Evolutionary conservation across 768 basidiomycete genomes (phyloP).

Genomic region (Sporobolomyces roseus): DNA sequence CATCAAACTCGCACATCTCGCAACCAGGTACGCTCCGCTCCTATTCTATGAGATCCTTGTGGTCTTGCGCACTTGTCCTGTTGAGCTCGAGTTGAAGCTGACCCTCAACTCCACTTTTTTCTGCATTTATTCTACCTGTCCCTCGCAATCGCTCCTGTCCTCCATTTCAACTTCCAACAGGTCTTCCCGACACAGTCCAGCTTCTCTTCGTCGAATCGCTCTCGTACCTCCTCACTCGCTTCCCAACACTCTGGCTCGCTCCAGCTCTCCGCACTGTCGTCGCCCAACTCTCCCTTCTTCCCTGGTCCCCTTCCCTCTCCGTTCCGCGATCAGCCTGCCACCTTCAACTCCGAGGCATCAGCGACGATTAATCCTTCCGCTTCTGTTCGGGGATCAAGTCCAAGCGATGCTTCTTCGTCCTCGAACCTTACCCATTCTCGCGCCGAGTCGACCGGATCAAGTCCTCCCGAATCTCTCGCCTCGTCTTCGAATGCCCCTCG

Average conservation of each 20-base stretch:
- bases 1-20: constrained; percentile 11
- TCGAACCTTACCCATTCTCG: constrained; percentile 23
- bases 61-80: background rate
- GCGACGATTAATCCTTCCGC: constrained; percentile 36
- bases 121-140: background rate
- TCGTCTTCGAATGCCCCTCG: constrained; percentile 4
- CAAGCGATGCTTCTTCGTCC: constrained; percentile 29
- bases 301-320: constrained; percentile 31
- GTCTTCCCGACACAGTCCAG: too few relatives aligned
- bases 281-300: constrained; percentile 32
- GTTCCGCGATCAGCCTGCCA: constrained; percentile 22
- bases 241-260: constrained; percentile 7
- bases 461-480: constrained; percentile 9
- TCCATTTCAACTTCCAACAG: background rate
- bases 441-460: constrained; percentile 13
- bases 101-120: background rate
- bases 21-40: constrained; percentile 13
- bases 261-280: constrained; percentile 17
- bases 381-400: constrained; percentile 31
- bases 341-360: constrained; percentile 13
- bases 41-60: background rate
- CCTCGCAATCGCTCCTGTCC: background rate
- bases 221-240: constrained; percentile 24
- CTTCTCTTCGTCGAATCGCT: constrained; percentile 16
- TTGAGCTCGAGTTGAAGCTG: background rate